Base-by-base conservation (phyloP, 179 eudicot species). In the Silene vulgaris region DNA sequence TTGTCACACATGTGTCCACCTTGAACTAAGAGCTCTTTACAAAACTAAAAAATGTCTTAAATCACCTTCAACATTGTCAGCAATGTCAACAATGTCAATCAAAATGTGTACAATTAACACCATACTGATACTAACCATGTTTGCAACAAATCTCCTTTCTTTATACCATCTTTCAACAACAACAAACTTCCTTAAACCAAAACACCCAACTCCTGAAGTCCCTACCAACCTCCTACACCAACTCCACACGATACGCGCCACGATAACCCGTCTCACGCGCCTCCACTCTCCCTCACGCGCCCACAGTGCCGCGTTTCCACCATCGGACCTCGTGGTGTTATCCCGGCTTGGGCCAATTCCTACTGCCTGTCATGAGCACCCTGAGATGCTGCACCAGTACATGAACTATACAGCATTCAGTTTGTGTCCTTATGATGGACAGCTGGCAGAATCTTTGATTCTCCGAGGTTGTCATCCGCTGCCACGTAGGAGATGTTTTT, bases 181-280 rank as follows among this genome's bases (percentile, higher is more conserved):
- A n/a, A n/a, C n/a, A n/a, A n/a, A n/a, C n/a, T n/a, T n/a, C n/a
- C n/a, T n/a, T n/a, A n/a, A n/a, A n/a, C 83, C 88, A 35, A 67
- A 62, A 32, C 84, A 87, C 32, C 52, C 81, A 1, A 8, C 85
- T 74, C 0, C 88, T 82, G 79, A 85, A 0, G 87, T 91, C 65
- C 98, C 98, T 5, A 87, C 83, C 60, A 88, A 91, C 85, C 98
- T 93, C 32, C 72, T 93, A 80, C 93, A 75, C 43, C 97, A 93
- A 48, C 97, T 93, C 74, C 77, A 80, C 74, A 88, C 97, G 79
- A 89, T 93, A 80, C 96, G 96, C 87, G 93, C 98, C 87, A 87
- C 98, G 82, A 90, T 93, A 76, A 87, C 73, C 84, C 97, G 88
- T 86, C 98, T 93, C 87, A 93, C 97, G 76, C 88, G 87, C 89